Base-by-base conservation (phyloP, 352 stramenopile species). In the Phytophthora nicotianae region DNA sequence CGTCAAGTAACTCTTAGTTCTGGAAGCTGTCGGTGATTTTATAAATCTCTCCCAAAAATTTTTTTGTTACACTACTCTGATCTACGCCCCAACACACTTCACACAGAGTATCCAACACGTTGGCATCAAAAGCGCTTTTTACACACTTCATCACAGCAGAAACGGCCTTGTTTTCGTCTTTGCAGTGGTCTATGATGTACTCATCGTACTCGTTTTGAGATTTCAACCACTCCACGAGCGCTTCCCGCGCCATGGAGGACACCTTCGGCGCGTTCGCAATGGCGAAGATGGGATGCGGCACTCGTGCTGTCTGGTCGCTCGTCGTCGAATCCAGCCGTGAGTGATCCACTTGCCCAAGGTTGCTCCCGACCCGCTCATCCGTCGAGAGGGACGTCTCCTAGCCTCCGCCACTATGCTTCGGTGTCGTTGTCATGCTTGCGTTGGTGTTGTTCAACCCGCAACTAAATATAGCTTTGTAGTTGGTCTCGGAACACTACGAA, bases 381-480 rank as follows among this genome's bases (percentile, higher is more conserved):
- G 20, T 29, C 19, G 8, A 23, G 11, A 19, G 8, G n/a, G 20
- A 47, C 1, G 4, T n/a, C 2, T 35, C 14, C 5, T 48, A 8
- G 2, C 27, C 29, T 3, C 11, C 13, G 14, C 27, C 32, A 24
- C 40, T 21, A 19, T 14, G n/a, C n/a, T 19, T 46, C 16, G 16
- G 13, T 51, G 53, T 40, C 17, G 29, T 37, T 10, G 42, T 17
- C 53, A 61, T 46, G 27, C 6, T 50, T 61, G 16, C 11, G 32
- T 54, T 20, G 20, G 52, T 51, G 5, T 41, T 54, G 45, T 45
- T 49, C n/a, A 46, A 43, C 37, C 32, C 55, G 23, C 45, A 62
- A 62, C 43, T 62, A 55, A 56, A 62, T n/a, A 62, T 54, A 59
- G 59, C 32, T 43, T 43, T 21, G 37, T 43, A 43, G 37, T 43